Evolutionary conservation across 225 moss, liverwort and hornwort genomes (phyloP).

Genomic region (Marchantia polymorpha): DNA sequence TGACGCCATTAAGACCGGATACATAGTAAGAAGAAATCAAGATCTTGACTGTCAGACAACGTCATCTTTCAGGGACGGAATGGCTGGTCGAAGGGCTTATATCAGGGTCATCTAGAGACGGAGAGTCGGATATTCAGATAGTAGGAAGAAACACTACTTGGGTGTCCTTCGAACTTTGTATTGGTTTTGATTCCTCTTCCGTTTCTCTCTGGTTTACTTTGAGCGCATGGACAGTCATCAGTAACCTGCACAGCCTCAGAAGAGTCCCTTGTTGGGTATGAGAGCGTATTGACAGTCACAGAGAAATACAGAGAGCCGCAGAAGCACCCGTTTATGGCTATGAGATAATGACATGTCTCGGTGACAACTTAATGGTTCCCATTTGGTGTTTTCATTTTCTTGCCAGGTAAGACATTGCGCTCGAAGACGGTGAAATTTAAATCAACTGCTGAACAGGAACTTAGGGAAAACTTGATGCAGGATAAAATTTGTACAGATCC

Average conservation of each 20-base stretch:
- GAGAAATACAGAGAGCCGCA: background rate
- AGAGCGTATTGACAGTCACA: background rate
- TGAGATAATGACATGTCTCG: background rate
- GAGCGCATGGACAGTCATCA: background rate
- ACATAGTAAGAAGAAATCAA: background rate
- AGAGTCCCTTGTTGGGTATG: background rate
- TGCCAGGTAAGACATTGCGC: background rate
- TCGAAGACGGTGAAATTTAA: slow-evolving; percentile 5
- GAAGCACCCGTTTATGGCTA: background rate
- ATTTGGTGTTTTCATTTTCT: background rate
- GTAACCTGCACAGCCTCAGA: background rate
- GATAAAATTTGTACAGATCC: background rate
- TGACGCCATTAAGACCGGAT: background rate
- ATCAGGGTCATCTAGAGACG: too few relatives aligned
- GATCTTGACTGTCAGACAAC: background rate
- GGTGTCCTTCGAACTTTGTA: too few relatives aligned
- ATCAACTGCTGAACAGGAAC: slow-evolving; percentile 5
- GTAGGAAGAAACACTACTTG: too few relatives aligned
- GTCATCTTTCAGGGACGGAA: background rate
- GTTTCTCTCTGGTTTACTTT: too few relatives aligned
- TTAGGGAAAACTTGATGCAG: slow-evolving; percentile 2
- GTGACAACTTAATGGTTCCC: background rate
- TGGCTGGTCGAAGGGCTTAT: too few relatives aligned
- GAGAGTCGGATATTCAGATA: too few relatives aligned
- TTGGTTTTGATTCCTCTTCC: too few relatives aligned